phyloP scores from a whole-genome alignment of 2,329 filamentous ascomycete species.

The Tolypocladium inflatum region DNA sequence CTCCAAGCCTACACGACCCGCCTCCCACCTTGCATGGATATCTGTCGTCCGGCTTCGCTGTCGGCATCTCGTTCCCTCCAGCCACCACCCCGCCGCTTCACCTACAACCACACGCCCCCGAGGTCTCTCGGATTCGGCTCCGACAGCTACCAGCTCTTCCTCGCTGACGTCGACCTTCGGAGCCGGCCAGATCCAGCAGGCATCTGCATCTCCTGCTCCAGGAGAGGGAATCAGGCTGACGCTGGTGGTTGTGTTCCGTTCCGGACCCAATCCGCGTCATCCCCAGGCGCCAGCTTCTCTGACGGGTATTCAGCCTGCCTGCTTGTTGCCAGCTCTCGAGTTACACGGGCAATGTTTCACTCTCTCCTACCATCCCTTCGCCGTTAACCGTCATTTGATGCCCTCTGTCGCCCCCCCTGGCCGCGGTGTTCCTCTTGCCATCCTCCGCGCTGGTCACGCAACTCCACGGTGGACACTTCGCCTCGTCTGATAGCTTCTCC shows the following conservation, averaged over 20 bases:
- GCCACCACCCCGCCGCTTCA: not conserved
- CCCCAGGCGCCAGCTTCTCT: not conserved
- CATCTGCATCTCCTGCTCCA: not conserved
- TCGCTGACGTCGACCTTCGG: not conserved
- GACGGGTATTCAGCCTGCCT: constrained; percentile 3
- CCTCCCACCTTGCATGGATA: not conserved
- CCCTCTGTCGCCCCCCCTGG: not conserved
- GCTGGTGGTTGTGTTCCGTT: not conserved
- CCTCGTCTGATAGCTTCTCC: not conserved
- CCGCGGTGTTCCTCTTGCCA: not conserved
- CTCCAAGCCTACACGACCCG: not conserved
- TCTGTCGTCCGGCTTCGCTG: not conserved
- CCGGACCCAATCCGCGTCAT: not conserved
- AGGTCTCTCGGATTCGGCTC: not conserved
- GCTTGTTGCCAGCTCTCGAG: constrained; percentile 8
- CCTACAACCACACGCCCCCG: not conserved
- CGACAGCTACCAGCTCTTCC: not conserved
- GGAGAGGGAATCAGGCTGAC: not conserved
- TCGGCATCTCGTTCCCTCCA: not conserved
- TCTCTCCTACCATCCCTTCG: constrained; percentile 9
- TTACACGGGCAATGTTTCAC: constrained; percentile 16
- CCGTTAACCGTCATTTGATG: constrained; percentile 7
- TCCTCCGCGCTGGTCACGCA: not conserved
- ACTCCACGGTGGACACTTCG: not conserved
- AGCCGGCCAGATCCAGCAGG: not conserved